Base-by-base conservation (phyloP, 106 monocot species). In the Allium sativum region DNA sequence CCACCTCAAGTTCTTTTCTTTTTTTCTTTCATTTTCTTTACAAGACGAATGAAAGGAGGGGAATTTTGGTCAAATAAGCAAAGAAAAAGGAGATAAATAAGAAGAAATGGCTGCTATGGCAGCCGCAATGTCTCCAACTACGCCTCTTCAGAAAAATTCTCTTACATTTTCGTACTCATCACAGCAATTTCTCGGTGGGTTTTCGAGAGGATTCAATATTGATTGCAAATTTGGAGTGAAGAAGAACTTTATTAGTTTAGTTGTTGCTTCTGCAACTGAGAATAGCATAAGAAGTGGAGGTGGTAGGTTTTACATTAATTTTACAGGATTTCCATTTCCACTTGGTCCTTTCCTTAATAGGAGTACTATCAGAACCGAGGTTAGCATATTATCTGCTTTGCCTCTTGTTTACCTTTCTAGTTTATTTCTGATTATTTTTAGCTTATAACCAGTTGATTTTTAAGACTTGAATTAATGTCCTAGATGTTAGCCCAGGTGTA, bases 281-380 rank as follows among this genome's bases (percentile, higher is more conserved):
- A 64, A 68, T 12, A 61, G 55, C 3, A 53, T 50, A 3, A 58
- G 62, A 21, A 62, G 70, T 45, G 71, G 74, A 0, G 70, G 48
- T 18, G 93, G 81, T 56, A 87, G 81, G 69, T 96, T 96, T 64
- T 96, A 91, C 43, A n/a, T 96, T 1, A 96, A 96, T 73, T 79
- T 96, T 68, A 96, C 96, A 19, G 91, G 95, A 20, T 96, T 96
- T 70, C 87, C 91, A 11, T 96, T 96, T 76, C 96, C 96, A 1
- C 87, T 96, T 21, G 96, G 91, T 0, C 96, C 96, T 2, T 96
- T 96, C 74, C 87, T 96, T 55, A 91, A 91, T 53, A 52, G 96
- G 46, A 69, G 73, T 21, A 96, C 96, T 19, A 82, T 82, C 47
- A 84, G 96, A 67, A 80, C 84, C 53, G 96, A 96, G 91, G 95